phyloP scores from a whole-genome alignment of 1,139 yeast genomes.

The Nakaseomyces sp. region DNA sequence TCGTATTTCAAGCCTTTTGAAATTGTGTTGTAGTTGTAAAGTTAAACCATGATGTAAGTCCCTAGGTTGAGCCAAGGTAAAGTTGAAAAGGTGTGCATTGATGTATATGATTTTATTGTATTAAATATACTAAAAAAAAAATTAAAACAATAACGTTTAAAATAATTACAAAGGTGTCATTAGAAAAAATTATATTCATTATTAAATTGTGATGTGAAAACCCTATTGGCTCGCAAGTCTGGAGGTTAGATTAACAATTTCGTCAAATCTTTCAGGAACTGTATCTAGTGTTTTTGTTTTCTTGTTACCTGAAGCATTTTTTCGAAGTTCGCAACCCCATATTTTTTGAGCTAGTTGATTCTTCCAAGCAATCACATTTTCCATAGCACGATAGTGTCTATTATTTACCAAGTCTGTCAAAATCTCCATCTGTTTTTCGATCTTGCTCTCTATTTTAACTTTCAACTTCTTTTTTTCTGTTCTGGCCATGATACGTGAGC shows the following conservation, averaged over 20 bases:
- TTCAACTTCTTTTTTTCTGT: conserved; percentile 20
- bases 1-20: too few relatives aligned
- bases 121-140: not conserved
- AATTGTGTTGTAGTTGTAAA: too few relatives aligned
- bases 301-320: conserved; percentile 21
- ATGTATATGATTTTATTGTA: too few relatives aligned
- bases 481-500: conserved; percentile 19
- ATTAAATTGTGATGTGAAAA: not conserved
- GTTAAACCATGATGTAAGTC: too few relatives aligned
- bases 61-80: too few relatives aligned
- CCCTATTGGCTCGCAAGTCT: conserved; percentile 7
- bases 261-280: conserved; percentile 15
- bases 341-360: conserved; percentile 19
- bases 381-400: conserved; percentile 20
- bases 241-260: conserved; percentile 15
- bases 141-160: not conserved
- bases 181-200: conserved; percentile 1
- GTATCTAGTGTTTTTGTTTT: conserved; percentile 12
- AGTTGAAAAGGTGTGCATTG: too few relatives aligned
- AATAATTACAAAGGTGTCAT: conserved; percentile 1
- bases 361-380: conserved; percentile 22
- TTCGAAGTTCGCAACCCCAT: conserved; percentile 23
- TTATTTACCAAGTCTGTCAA: conserved; percentile 22
- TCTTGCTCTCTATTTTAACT: conserved; percentile 15
- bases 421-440: conserved; percentile 20